A percentile compares a stretch with the other conserved stretches of the same genome.
Conservation (phyloP, 2,329 filamentous ascomycete genomes). For the Metarhizium album region DNA sequence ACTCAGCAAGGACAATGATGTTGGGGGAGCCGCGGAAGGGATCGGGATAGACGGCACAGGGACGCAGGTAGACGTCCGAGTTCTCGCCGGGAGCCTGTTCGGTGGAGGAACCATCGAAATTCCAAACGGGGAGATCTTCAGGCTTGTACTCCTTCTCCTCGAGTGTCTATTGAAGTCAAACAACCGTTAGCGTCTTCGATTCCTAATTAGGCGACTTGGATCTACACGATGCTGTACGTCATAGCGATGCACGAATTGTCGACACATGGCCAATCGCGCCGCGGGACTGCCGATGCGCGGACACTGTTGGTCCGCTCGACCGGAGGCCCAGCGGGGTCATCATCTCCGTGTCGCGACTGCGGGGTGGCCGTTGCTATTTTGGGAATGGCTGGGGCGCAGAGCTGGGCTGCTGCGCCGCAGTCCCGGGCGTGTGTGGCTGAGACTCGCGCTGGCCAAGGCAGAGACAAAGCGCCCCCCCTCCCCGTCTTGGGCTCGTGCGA, state of each 20-base stretch:
- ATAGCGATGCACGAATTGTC: no score
- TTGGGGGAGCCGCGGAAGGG: slow-evolving; percentile 86
- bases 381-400: neutral
- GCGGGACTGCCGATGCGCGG: neutral
- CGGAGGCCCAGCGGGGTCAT: neutral
- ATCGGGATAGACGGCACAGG: slow-evolving; percentile 79
- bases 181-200: neutral
- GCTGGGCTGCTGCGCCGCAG: neutral
- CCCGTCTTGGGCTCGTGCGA: neutral
- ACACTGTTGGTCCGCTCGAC: neutral
- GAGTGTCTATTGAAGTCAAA: slow-evolving; percentile 31
- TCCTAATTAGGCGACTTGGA: neutral
- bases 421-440: neutral
- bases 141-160: slow-evolving; percentile 37
- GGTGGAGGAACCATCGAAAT: slow-evolving; percentile 71
- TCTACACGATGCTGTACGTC: neutral
- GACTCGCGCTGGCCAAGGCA: neutral
- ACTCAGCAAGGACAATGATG: slow-evolving; percentile 89
- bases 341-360: neutral
- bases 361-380: neutral
- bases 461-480: neutral
- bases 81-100: slow-evolving; percentile 88
- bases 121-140: slow-evolving; percentile 43
- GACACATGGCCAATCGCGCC: neutral
- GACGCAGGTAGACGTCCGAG: slow-evolving; percentile 94